A percentile compares a stretch with the other conserved stretches of the same genome.
Evolutionary conservation across 2,329 filamentous ascomycete genomes (phyloP).

Genomic region (Verticillium albo-atrum): DNA sequence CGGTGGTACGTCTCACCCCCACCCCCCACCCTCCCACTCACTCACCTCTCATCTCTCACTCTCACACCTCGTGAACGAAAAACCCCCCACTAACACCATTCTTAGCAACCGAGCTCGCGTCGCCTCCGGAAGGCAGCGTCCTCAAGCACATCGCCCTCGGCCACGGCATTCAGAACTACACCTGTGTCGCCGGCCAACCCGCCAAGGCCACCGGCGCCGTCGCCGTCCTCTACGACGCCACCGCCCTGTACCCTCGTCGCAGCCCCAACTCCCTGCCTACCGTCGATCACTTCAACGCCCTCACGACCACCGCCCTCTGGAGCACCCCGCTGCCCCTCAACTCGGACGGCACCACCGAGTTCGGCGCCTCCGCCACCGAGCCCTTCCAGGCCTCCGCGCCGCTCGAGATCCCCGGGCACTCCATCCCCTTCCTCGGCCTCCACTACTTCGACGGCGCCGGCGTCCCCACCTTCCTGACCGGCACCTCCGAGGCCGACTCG

Average conservation of each 20-base stretch:
- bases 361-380: constrained; percentile 37
- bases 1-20: constrained; percentile 23
- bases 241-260: constrained; percentile 43
- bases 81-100: constrained; percentile 10
- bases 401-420: constrained; percentile 29
- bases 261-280: constrained; percentile 29
- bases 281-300: constrained; percentile 29
- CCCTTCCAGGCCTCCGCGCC: constrained; percentile 38
- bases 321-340: constrained; percentile 42
- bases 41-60: no score
- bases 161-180: constrained; percentile 67
- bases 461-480: constrained; percentile 57
- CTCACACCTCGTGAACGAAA: no score
- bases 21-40: no score
- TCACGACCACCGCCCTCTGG: constrained; percentile 37
- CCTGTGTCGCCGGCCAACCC: constrained; percentile 38
- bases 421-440: constrained; percentile 44
- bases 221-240: constrained; percentile 57
- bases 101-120: constrained; percentile 38
- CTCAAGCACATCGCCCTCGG: constrained; percentile 56
- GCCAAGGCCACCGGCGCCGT: constrained; percentile 47
- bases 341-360: constrained; percentile 28
- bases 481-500: constrained; percentile 25
- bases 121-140: constrained; percentile 29
- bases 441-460: constrained; percentile 60